Conservation (phyloP, 371 early-diverging fungal species). For the Vittaforma corneae region DNA sequence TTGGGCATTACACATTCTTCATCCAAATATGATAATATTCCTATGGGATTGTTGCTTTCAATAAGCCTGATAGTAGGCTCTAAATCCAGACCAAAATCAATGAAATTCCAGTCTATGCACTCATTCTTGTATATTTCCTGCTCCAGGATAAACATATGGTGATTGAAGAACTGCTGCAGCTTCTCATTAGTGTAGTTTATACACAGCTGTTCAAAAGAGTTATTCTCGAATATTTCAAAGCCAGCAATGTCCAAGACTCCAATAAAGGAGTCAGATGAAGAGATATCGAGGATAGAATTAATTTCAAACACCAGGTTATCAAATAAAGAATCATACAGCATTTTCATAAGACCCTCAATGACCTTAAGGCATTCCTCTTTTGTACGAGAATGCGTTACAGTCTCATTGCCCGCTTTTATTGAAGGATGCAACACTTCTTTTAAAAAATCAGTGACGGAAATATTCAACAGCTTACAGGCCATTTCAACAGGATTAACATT, state of each 20-base stretch:
- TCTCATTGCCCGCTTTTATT: constrained; percentile 86
- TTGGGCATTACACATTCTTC: constrained; percentile 98
- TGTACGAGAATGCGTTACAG: constrained; percentile 77
- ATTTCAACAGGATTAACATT: constrained; percentile 68
- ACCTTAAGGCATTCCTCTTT: constrained; percentile 73
- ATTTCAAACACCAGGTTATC: constrained; percentile 72
- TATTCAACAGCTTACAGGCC: constrained; percentile 81
- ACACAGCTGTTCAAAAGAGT: constrained; percentile 95
- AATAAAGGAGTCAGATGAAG: constrained; percentile 68
- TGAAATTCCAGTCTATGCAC: constrained; percentile 91
- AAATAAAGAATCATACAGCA: constrained; percentile 93
- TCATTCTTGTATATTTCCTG: constrained; percentile 92
- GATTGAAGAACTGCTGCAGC: constrained; percentile 99
- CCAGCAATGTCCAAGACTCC: constrained; percentile 99
- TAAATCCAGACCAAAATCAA: constrained; percentile 94
- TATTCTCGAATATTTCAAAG: constrained; percentile 91
- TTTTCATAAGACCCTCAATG: constrained; percentile 78
- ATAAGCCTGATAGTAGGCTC: constrained; percentile 95
- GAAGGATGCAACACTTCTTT: constrained; percentile 73
- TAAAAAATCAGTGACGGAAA: constrained; percentile 71
- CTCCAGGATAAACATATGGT: constrained; percentile 97
- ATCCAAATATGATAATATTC: constrained; percentile 87
- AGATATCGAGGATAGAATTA: constrained; percentile 67
- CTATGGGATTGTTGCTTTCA: constrained; percentile 84
- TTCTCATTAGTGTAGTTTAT: constrained; percentile 99